Base-by-base conservation (phyloP, 768 basidiomycete genomes). In the Rhodotorula taiwanensis region DNA sequence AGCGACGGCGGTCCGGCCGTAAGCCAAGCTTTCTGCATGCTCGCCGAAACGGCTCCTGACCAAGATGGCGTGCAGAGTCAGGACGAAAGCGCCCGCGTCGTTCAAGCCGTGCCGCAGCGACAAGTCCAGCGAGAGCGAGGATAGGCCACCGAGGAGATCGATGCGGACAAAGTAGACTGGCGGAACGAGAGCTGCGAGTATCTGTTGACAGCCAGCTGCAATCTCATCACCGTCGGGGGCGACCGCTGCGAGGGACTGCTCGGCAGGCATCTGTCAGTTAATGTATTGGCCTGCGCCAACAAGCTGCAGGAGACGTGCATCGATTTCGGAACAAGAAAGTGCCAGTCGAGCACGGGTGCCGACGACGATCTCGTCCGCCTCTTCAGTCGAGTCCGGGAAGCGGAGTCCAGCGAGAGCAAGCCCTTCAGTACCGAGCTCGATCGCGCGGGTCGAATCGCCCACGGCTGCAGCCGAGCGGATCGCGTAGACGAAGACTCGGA, bases 131-230 rank as follows among this genome's bases (percentile, higher is more conserved):
- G 67, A 57, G 31, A 60, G 28, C 15, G 67, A 64, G 25, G 56
- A 58, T 10, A 69, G 55, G 3, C 59, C 52, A 4, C 62, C 67
- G 59, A 69, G 62, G 4, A 69, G 60, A 23, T 69, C 67, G 48
- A 64, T 64, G 5, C 67, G 43, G 15, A 56, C 47, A 51, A 69
- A 69, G 52, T 69, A 69, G 36, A 64, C 41, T n/a, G 67, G 67
- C 28, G 67, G 60, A 33, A 69, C 67, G 25, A 64, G 62, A 5
- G 55, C 58, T 20, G 60, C 67, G n/a, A 69, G 52, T 27, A 61
- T 47, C 5, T 49, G 25, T 42, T 60, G 62, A 8, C 54, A 56
- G 7, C 62, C 67, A n/a, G 36, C 48, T 23, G 56, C 52, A 42
- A 61, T 42, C 3, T 25, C 31, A 25, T 64, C 62, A 3, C 21